Percentiles rank a stretch among this genome's conserved stretches.
Evolutionary conservation across 805 yeast species (phyloP).

Genomic region (Metschnikowia baotianmanensis): DNA sequence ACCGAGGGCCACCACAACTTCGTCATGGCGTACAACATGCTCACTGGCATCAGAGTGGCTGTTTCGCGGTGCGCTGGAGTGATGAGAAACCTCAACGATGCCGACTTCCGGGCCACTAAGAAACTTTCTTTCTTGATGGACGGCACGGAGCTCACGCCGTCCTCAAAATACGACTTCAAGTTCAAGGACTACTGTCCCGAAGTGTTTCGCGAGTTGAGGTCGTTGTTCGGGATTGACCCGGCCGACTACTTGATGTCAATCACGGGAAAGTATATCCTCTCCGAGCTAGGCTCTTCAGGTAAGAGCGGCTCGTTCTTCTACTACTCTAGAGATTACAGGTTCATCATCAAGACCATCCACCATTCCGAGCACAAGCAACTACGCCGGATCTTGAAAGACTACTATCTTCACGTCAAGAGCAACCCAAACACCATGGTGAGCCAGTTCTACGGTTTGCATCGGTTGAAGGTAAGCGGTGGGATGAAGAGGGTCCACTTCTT

Average conservation of each 20-base stretch:
- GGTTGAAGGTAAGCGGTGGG: conserved; percentile 81
- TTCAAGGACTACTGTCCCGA: conserved; percentile 96
- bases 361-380: conserved; percentile 88
- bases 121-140: conserved; percentile 83
- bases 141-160: conserved; percentile 88
- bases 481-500: conserved; percentile 81
- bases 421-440: conserved; percentile 88
- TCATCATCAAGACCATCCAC: conserved; percentile 93
- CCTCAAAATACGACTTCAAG: conserved; percentile 92
- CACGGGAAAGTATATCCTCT: conserved; percentile 87
- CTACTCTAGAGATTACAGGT: conserved; percentile 89
- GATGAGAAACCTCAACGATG: conserved; percentile 66
- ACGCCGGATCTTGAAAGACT: conserved; percentile 67
- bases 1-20: conserved; percentile 93
- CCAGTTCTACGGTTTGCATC: conserved; percentile 95
- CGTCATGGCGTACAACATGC: conserved; percentile 93
- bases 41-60: conserved; percentile 94
- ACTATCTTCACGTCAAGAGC: conserved; percentile 72
- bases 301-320: conserved; percentile 96
- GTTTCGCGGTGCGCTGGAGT: conserved; percentile 89
- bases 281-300: conserved; percentile 94
- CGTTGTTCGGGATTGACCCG: conserved; percentile 83
- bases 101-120: conserved; percentile 69
- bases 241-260: conserved; percentile 92
- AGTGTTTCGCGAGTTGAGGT: conserved; percentile 83